These are phyloP conservation scores for Wickerhamomyces silvicola DNA, from an alignment of 805 yeast genomes.

Conservation along the genomic window DNA sequence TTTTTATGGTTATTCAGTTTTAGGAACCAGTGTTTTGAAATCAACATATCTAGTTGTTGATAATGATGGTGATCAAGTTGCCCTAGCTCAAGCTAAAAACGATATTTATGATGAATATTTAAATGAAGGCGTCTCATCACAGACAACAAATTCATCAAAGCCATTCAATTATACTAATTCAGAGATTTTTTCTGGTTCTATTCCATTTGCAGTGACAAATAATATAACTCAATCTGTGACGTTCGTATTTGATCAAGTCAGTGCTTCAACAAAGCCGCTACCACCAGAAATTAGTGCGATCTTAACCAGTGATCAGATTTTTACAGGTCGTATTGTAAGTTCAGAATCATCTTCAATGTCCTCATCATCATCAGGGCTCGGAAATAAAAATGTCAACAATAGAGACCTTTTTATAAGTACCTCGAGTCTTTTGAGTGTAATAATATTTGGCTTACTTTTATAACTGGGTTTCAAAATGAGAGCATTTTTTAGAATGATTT, in stretches of 20 bases:
- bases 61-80: constrained; percentile 48
- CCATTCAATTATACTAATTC: constrained; percentile 5
- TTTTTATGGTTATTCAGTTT: constrained; percentile 39
- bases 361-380: too few species aligned
- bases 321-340: too few species aligned
- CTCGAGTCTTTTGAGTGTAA: too few species aligned
- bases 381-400: too few species aligned
- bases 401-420: too few species aligned
- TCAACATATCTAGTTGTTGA: constrained; percentile 57
- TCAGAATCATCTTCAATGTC: too few species aligned
- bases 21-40: constrained; percentile 55
- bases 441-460: too few species aligned
- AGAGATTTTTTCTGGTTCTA: constrained; percentile 34
- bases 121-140: constrained; percentile 2
- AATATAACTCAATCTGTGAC: constrained; percentile 18
- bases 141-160: neutral
- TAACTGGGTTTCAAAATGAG: too few species aligned
- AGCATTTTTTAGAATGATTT: too few species aligned
- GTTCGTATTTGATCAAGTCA: too few species aligned
- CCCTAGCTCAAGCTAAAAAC: constrained; percentile 44
- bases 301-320: too few species aligned
- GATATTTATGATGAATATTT: constrained; percentile 3
- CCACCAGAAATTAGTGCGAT: neutral
- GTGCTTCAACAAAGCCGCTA: too few species aligned
- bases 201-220: constrained; percentile 43